Evolutionary conservation across 1,284 basidiomycete genomes (phyloP).

Genomic region (Malassezia cuniculi): DNA sequence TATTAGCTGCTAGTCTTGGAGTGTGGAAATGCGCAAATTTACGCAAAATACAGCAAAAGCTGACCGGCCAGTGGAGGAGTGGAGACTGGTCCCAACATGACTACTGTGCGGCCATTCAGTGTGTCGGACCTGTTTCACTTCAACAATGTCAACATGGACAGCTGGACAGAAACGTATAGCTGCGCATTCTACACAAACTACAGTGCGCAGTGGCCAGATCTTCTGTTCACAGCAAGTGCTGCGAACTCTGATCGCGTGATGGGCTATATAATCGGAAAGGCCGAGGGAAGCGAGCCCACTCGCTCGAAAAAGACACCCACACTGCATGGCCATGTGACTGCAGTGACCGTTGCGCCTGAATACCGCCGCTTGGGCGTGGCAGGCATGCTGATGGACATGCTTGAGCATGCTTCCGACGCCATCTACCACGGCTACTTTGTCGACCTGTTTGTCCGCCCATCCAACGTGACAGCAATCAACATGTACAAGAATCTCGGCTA

Average conservation of each 20-base stretch:
- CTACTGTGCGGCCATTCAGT: constrained; percentile 64
- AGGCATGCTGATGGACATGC: constrained; percentile 63
- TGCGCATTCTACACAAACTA: constrained; percentile 75
- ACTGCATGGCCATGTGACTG: constrained; percentile 59
- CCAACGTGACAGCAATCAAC: constrained; percentile 50
- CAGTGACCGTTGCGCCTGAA: constrained; percentile 76
- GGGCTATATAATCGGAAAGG: constrained; percentile 36
- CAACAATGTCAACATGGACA: constrained; percentile 81
- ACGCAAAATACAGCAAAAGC: neutral
- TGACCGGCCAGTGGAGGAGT: neutral
- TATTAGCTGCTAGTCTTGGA: too few species aligned
- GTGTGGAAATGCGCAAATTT: constrained; percentile 4
- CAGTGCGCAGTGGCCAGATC: constrained; percentile 74
- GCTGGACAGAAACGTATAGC: constrained; percentile 86
- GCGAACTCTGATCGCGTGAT: constrained; percentile 46
- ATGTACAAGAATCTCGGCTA: constrained; percentile 82
- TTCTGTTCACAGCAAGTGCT: constrained; percentile 66
- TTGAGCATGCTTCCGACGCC: constrained; percentile 64
- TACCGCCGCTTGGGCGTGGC: constrained; percentile 73
- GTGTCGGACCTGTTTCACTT: constrained; percentile 79
- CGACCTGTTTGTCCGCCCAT: constrained; percentile 76
- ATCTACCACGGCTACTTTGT: constrained; percentile 60
- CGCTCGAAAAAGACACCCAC: constrained; percentile 14
- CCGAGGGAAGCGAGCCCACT: constrained; percentile 26
- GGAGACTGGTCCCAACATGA: constrained; percentile 53